phyloP scores from a whole-genome alignment of 805 yeast genomes.

The Blastobotrys robertii region DNA sequence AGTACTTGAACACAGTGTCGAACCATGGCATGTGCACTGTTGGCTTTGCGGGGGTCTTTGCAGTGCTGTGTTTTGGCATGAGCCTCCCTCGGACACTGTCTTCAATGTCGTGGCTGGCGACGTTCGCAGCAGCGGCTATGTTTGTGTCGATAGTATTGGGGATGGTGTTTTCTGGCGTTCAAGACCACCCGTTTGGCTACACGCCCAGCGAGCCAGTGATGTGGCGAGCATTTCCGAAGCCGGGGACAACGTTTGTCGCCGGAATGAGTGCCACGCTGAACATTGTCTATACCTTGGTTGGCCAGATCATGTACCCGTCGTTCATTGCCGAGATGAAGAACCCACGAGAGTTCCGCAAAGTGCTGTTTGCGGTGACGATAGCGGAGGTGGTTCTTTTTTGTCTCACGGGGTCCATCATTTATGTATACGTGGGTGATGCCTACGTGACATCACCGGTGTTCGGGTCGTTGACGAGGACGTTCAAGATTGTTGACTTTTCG shows the following conservation, averaged over 20 bases:
- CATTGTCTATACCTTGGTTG: conserved; percentile 54
- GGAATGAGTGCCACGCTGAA: conserved; percentile 50
- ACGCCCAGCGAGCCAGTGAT: conserved; percentile 31
- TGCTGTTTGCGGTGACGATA: conserved; percentile 40
- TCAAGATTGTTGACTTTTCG: conserved; percentile 47
- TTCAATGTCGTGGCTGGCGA: conserved; percentile 41
- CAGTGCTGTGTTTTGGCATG: conserved; percentile 39
- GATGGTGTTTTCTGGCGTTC: conserved; percentile 45
- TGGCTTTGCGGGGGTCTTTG: conserved; percentile 41
- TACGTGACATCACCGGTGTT: conserved; percentile 53
- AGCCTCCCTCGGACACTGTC: conserved; percentile 51
- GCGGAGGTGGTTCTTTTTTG: conserved; percentile 42
- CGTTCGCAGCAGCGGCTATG: conserved; percentile 48
- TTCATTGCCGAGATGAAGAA: conserved; percentile 50
- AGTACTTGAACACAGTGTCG: conserved; percentile 46
- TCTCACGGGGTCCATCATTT: conserved; percentile 47
- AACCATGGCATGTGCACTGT: conserved; percentile 43
- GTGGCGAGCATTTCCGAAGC: conserved; percentile 40
- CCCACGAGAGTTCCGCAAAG: conserved; percentile 50
- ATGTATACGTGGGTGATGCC: conserved; percentile 45
- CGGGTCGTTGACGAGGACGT: conserved; percentile 39
- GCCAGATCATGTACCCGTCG: conserved; percentile 55
- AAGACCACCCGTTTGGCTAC: conserved; percentile 38
- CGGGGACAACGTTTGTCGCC: conserved; percentile 43
- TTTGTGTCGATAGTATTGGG: conserved; percentile 44